Percentiles rank a stretch among this genome's conserved stretches.
Evolutionary conservation across 441 rosid genomes (phyloP).

Genomic region (Cnidoscolus chayamansa): DNA sequence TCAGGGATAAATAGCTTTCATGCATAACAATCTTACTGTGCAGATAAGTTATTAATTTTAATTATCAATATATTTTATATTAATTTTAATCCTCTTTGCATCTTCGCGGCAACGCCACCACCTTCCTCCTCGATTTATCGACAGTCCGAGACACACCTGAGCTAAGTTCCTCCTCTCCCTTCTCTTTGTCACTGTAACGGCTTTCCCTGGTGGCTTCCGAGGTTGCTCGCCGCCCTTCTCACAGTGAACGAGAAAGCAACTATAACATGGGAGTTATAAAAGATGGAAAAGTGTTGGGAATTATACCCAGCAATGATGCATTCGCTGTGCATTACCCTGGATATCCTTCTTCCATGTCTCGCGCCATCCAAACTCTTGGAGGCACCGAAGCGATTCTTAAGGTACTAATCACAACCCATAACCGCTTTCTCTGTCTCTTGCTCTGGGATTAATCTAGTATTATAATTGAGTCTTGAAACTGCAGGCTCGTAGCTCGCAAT

Average conservation of each 20-base stretch:
- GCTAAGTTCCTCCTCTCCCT: not conserved
- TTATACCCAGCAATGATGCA: conserved; percentile 45
- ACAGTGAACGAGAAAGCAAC: not conserved
- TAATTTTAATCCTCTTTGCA: too few relatives aligned
- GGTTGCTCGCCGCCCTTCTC: not conserved
- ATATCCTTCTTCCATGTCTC: conserved; percentile 61
- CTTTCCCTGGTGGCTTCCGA: not conserved
- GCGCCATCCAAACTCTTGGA: conserved; percentile 71
- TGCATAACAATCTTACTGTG: too few relatives aligned
- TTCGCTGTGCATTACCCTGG: conserved; percentile 77
- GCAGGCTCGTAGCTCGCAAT: conserved; percentile 57
- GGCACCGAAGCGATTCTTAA: conserved; percentile 60
- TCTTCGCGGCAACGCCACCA: too few relatives aligned
- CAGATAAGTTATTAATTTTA: too few relatives aligned
- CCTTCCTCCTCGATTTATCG: too few relatives aligned
- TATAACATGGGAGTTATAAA: conserved; percentile 53
- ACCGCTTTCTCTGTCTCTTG: not conserved
- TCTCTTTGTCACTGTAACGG: not conserved
- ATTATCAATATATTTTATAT: too few relatives aligned
- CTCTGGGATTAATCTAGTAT: not conserved
- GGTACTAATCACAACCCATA: conserved; percentile 19
- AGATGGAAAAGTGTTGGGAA: conserved; percentile 58
- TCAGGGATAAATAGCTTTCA: too few relatives aligned
- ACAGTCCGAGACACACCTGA: not conserved
- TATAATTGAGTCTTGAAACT: not conserved